These are phyloP conservation scores for Tetrapisispora pingtungensis DNA, from an alignment of 805 yeast species.

Conservation along the genomic window DNA sequence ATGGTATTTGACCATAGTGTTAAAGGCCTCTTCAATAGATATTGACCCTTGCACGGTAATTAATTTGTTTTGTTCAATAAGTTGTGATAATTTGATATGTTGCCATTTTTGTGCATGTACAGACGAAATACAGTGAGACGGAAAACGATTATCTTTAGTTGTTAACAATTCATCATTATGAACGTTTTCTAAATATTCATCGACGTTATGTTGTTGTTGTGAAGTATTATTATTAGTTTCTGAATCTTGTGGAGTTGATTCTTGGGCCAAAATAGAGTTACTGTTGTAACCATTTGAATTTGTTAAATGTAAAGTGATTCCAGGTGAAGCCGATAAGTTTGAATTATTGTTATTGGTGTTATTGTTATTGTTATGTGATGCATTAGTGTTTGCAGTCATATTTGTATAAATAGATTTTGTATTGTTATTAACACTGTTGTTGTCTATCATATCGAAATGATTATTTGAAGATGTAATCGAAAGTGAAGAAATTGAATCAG, in stretches of 20 bases:
- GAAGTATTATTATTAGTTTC: background rate
- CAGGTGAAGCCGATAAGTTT: background rate
- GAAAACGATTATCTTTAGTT: background rate
- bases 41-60: slow-evolving; percentile 54
- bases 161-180: background rate
- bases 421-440: background rate
- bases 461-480: slow-evolving; percentile 4
- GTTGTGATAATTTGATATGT: slow-evolving; percentile 56
- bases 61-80: slow-evolving; percentile 71
- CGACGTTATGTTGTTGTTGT: background rate
- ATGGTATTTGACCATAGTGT: slow-evolving; percentile 57
- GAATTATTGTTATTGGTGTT: background rate
- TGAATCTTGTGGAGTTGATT: background rate
- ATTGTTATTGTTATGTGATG: background rate
- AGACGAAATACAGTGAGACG: slow-evolving; percentile 6
- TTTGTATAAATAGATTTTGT: background rate
- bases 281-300: slow-evolving; percentile 1
- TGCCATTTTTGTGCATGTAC: slow-evolving; percentile 47
- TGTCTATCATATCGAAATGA: slow-evolving; percentile 2
- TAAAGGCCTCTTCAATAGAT: slow-evolving; percentile 84
- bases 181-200: background rate
- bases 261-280: background rate
- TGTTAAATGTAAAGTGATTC: background rate
- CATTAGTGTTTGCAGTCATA: background rate
- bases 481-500: slow-evolving; percentile 2